Percentiles rank a stretch among this genome's conserved stretches.
These are phyloP conservation scores for Tulasnella sp. DNA, from an alignment of 768 basidiomycete species.

Conservation along the genomic window DNA sequence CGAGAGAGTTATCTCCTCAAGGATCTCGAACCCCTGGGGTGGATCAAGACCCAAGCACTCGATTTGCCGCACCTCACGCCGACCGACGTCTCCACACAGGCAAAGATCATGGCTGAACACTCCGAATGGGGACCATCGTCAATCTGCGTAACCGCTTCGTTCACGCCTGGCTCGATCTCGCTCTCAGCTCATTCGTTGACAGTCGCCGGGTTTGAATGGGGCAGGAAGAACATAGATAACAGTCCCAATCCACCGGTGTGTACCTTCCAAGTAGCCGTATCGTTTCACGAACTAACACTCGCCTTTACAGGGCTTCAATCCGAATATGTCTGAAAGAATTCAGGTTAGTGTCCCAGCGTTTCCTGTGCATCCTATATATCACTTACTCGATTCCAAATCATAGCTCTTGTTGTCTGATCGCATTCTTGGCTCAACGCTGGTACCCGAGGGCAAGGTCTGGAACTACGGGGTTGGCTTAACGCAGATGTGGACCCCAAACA, in stretches of 20 bases:
- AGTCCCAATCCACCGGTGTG: conserved; percentile 66
- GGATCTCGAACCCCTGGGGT: conserved; percentile 89
- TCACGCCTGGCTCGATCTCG: conserved; percentile 96
- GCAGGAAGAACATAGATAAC: conserved; percentile 82
- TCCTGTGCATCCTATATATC: no score
- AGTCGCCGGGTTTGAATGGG: conserved; percentile 95
- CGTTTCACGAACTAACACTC: conserved; percentile 13
- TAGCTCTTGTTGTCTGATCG: conserved; percentile 83
- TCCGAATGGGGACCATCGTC: conserved; percentile 90
- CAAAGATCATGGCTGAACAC: conserved; percentile 94
- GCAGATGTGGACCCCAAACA: conserved; percentile 75
- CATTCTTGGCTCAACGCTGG: conserved; percentile 89
- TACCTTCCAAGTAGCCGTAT: conserved; percentile 3
- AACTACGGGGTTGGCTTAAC: conserved; percentile 93
- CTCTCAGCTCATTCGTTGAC: conserved; percentile 85
- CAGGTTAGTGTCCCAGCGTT: conserved; percentile 32
- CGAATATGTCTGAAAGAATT: conserved; percentile 96
- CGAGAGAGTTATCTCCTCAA: conserved; percentile 92
- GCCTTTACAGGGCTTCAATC: conserved; percentile 69
- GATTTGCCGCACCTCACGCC: conserved; percentile 90
- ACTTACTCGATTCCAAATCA: not conserved
- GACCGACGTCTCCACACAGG: conserved; percentile 86
- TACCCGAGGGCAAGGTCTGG: conserved; percentile 92
- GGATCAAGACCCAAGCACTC: conserved; percentile 93
- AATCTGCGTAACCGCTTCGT: conserved; percentile 88